phyloP scores from a whole-genome alignment of 2,329 filamentous ascomycete species.

The Allantophomopsis lycopodina region DNA sequence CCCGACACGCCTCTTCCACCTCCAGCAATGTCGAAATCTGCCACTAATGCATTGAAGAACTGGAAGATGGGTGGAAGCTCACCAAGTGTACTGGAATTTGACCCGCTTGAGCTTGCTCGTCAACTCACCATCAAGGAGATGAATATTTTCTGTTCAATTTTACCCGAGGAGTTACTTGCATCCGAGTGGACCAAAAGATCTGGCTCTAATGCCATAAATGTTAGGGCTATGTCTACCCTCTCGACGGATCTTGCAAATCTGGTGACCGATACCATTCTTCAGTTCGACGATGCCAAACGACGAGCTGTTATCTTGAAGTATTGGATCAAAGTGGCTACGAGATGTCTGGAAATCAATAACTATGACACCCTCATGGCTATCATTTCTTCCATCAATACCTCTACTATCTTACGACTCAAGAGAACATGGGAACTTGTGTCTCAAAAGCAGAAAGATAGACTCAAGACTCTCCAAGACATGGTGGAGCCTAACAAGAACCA shows the following conservation, averaged over 20 bases:
- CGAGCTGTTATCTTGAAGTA: slow-evolving; percentile 85
- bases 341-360: slow-evolving; percentile 81
- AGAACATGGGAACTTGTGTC: slow-evolving; percentile 88
- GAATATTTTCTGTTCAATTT: slow-evolving; percentile 78
- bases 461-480: slow-evolving; percentile 69
- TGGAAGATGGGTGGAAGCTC: slow-evolving; percentile 60
- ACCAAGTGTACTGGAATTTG: slow-evolving; percentile 77
- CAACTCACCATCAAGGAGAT: slow-evolving; percentile 92
- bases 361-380: slow-evolving; percentile 97
- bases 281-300: slow-evolving; percentile 83
- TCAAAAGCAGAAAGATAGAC: slow-evolving; percentile 64
- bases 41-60: slow-evolving; percentile 55
- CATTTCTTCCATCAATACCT: slow-evolving; percentile 84
- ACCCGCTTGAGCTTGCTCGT: slow-evolving; percentile 78
- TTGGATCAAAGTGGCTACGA: slow-evolving; percentile 89
- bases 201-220: slow-evolving; percentile 68
- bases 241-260: slow-evolving; percentile 88
- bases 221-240: slow-evolving; percentile 84
- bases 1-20: slow-evolving; percentile 59
- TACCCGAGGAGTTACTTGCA: slow-evolving; percentile 81
- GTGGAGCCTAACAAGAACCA: slow-evolving; percentile 89
- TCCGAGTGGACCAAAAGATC: slow-evolving; percentile 90
- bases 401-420: slow-evolving; percentile 75
- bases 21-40: slow-evolving; percentile 60
- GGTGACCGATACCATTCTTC: slow-evolving; percentile 84